phyloP scores from a whole-genome alignment of 768 basidiomycete species.

The Cystobasidium onofrii region DNA sequence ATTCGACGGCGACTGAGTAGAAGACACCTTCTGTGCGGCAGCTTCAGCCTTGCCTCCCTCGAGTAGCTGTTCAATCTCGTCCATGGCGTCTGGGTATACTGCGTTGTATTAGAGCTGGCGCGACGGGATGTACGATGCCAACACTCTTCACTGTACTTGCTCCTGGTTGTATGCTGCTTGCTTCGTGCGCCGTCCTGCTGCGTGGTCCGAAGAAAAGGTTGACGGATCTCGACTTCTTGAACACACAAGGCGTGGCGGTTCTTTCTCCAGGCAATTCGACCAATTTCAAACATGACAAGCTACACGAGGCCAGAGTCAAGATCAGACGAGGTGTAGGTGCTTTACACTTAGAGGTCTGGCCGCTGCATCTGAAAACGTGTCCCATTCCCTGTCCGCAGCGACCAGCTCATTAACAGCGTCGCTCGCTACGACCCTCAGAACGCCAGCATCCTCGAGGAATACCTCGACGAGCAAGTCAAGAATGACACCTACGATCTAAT shows the following conservation, averaged over 20 bases:
- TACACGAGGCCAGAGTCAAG: not conserved
- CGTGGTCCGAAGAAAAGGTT: too few relatives aligned
- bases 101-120: not conserved
- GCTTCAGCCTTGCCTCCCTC: conserved; percentile 15
- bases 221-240: not conserved
- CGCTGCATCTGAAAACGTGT: not conserved
- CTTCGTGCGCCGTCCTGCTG: not conserved
- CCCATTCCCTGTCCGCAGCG: not conserved
- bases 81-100: conserved; percentile 9
- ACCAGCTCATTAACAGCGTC: conserved; percentile 22
- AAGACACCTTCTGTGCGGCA: not conserved
- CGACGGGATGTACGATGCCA: too few relatives aligned
- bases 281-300: not conserved
- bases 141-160: too few relatives aligned
- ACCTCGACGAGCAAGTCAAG: conserved; percentile 62
- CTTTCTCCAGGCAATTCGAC: not conserved
- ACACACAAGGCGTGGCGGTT: not conserved
- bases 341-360: not conserved
- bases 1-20: not conserved
- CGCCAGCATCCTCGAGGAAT: conserved; percentile 16
- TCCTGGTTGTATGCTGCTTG: too few relatives aligned
- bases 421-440: conserved; percentile 4
- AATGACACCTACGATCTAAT: conserved; percentile 87
- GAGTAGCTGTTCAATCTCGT: conserved; percentile 28
- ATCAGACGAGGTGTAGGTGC: not conserved